These are phyloP conservation scores for Dictyostelium citrinum DNA, from an alignment of 78 protist species.

Conservation along the genomic window DNA sequence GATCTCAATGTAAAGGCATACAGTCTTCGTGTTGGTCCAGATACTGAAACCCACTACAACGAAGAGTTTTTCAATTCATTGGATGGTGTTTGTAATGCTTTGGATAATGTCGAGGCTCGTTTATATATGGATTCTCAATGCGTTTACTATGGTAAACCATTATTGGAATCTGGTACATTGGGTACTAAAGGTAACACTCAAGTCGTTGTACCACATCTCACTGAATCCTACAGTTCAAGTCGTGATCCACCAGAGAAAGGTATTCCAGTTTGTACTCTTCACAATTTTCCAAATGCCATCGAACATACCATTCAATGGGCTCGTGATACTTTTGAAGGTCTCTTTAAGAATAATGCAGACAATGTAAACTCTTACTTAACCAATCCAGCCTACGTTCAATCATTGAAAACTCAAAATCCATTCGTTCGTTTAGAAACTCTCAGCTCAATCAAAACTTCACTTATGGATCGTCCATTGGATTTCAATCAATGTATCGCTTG, in stretches of 20 bases:
- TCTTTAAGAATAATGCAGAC: slow-evolving; percentile 80
- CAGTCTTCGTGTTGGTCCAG: slow-evolving; percentile 89
- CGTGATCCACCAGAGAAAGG: slow-evolving; percentile 98
- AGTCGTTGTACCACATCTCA: slow-evolving; percentile 96
- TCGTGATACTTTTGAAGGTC: slow-evolving; percentile 92
- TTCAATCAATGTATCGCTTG: slow-evolving; percentile 96
- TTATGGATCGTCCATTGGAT: slow-evolving; percentile 80
- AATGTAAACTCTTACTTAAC: slow-evolving; percentile 88
- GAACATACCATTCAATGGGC: slow-evolving; percentile 94
- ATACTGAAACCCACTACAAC: slow-evolving; percentile 93
- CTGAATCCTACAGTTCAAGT: slow-evolving; percentile 95
- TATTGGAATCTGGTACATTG: slow-evolving; percentile 96
- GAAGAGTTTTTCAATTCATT: slow-evolving; percentile 93
- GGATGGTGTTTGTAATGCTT: slow-evolving; percentile 94
- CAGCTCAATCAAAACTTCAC: slow-evolving; percentile 1
- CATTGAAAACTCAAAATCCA: slow-evolving; percentile 9
- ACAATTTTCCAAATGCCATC: slow-evolving; percentile 97
- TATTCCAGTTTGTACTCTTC: slow-evolving; percentile 97
- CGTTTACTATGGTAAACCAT: slow-evolving; percentile 91
- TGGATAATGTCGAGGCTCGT: slow-evolving; percentile 97
- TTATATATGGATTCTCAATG: slow-evolving; percentile 95
- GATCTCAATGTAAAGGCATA: slow-evolving; percentile 81
- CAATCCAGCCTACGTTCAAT: slow-evolving; percentile 39
- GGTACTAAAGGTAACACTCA: slow-evolving; percentile 98
- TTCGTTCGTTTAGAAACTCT: slow-evolving; percentile 78